phyloP scores from a whole-genome alignment of 1,284 basidiomycete species.

The Microbotryum lychnidis-dioicae region DNA sequence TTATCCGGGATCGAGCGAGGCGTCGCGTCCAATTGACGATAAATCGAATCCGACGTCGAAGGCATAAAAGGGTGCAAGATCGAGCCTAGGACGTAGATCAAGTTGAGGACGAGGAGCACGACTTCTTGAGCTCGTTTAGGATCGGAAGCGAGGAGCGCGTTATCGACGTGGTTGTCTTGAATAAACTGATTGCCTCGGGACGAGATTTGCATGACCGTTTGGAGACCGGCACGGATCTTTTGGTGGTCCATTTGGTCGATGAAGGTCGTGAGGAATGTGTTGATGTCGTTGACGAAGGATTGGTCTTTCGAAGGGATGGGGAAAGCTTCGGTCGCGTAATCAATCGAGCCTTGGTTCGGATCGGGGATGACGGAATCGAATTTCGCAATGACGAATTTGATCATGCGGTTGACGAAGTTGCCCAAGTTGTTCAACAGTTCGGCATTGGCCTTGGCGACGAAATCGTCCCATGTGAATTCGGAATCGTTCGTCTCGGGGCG shows the following conservation, averaged over 20 bases:
- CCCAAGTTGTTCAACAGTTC: conserved; percentile 94
- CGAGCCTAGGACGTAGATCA: conserved; percentile 83
- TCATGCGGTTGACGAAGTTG: conserved; percentile 90
- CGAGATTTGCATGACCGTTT: conserved; percentile 82
- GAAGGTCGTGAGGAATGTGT: conserved; percentile 71
- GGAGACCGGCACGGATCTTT: conserved; percentile 78
- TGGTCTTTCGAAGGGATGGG: conserved; percentile 53
- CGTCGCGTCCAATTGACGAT: conserved; percentile 83
- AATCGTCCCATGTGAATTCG: conserved; percentile 95
- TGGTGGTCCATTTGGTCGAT: conserved; percentile 82
- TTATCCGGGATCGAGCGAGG: conserved; percentile 62
- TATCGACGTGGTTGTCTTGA: conserved; percentile 83
- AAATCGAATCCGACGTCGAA: conserved; percentile 69
- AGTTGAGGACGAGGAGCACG: conserved; percentile 78
- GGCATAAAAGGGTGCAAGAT: conserved; percentile 97
- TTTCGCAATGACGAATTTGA: conserved; percentile 87
- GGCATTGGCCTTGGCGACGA: conserved; percentile 89
- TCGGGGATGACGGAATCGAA: conserved; percentile 75
- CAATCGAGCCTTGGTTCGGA: conserved; percentile 45
- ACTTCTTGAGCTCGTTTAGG: conserved; percentile 83
- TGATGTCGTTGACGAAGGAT: conserved; percentile 74
- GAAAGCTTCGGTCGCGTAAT: conserved; percentile 52
- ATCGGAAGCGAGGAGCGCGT: conserved; percentile 71
- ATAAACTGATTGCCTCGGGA: conserved; percentile 90
- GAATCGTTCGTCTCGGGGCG: conserved; percentile 90